These are phyloP conservation scores for Cytospora chrysosperma DNA, from an alignment of 2,329 filamentous ascomycete genomes.

Conservation along the genomic window DNA sequence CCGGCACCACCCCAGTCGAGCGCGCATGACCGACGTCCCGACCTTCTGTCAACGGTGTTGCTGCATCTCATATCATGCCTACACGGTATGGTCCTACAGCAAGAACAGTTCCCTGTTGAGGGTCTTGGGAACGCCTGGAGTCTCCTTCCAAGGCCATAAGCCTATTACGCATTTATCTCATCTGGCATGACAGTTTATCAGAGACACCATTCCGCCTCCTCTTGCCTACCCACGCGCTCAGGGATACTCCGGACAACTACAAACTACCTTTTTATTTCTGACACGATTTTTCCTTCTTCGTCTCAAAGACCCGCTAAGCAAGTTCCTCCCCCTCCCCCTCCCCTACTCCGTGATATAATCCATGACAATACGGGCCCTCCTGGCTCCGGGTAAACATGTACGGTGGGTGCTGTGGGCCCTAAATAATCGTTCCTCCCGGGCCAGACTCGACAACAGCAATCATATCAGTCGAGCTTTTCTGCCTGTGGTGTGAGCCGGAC, in stretches of 20 bases:
- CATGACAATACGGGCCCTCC: not conserved
- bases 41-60: not conserved
- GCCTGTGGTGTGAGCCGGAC: not conserved
- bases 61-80: not conserved
- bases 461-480: not conserved
- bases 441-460: not conserved
- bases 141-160: not conserved
- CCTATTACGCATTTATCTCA: not conserved
- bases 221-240: not conserved
- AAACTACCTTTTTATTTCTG: not conserved
- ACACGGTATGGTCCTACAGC: not conserved
- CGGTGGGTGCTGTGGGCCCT: not conserved
- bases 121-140: not conserved
- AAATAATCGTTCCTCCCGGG: not conserved
- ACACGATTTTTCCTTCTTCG: not conserved
- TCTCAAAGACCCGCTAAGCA: not conserved
- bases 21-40: not conserved
- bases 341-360: too few species aligned
- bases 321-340: not conserved
- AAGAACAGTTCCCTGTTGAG: not conserved
- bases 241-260: not conserved
- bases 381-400: not conserved
- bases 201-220: not conserved
- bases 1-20: not conserved
- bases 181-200: not conserved